These are phyloP conservation scores for Lichina pygmaea DNA, from an alignment of 495 filamentous ascomycete genomes.

Conservation along the genomic window DNA sequence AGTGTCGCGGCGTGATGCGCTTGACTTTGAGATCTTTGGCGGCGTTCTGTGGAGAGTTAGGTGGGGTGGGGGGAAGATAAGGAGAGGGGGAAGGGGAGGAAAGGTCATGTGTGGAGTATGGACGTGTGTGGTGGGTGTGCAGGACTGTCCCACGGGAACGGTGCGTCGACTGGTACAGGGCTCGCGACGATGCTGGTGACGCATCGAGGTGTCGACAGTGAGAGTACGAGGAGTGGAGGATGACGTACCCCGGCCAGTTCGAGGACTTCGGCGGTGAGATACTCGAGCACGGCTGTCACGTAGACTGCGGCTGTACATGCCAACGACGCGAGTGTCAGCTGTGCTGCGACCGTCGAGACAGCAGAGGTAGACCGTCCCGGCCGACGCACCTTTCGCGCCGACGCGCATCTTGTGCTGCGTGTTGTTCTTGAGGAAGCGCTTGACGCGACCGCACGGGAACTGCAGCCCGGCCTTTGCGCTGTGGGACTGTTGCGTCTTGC, in stretches of 20 bases:
- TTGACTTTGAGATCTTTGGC: slow-evolving; percentile 99
- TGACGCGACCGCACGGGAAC: slow-evolving; percentile 99
- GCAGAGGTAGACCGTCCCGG: neutral
- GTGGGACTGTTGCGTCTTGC: slow-evolving; percentile 92
- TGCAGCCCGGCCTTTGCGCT: slow-evolving; percentile 94
- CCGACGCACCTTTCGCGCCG: slow-evolving; percentile 60
- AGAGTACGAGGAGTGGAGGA: neutral
- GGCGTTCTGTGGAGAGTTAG: slow-evolving; percentile 32
- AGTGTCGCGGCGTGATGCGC: slow-evolving; percentile 94
- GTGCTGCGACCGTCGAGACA: neutral
- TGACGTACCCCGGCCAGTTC: slow-evolving; percentile 64
- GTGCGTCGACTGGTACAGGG: too few relatives aligned
- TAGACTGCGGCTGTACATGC: slow-evolving; percentile 54
- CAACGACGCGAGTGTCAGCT: neutral
- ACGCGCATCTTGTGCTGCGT: slow-evolving; percentile 99
- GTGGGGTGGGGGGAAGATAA: neutral
- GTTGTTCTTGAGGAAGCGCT: slow-evolving; percentile 98
- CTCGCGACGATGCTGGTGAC: too few relatives aligned
- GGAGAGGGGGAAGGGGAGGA: too few relatives aligned
- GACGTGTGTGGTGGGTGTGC: too few relatives aligned
- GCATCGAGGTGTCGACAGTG: too few relatives aligned
- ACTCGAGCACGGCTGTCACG: slow-evolving; percentile 93
- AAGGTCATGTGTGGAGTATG: too few relatives aligned
- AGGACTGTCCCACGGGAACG: too few relatives aligned
- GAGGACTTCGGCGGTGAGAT: slow-evolving; percentile 93